phyloP scores from a whole-genome alignment of 83 land plant species.

The Isoetes engelmannii region DNA sequence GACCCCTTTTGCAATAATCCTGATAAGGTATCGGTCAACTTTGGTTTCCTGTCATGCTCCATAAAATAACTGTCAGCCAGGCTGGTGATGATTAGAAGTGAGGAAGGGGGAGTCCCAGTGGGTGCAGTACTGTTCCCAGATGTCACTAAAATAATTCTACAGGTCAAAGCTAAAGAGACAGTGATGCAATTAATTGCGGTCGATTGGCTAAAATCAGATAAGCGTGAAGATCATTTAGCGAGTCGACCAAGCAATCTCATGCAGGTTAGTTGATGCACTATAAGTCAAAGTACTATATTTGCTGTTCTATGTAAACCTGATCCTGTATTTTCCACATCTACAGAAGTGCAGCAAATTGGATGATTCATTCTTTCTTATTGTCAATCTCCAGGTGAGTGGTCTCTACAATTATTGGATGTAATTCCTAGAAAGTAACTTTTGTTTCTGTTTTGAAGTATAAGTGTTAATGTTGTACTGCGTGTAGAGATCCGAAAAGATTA shows the following conservation, averaged over 20 bases:
- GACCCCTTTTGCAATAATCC: too few relatives aligned
- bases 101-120: too few relatives aligned
- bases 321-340: slow-evolving; percentile 12
- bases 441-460: neutral
- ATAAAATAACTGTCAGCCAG: too few relatives aligned
- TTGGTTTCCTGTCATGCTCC: too few relatives aligned
- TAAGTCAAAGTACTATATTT: neutral
- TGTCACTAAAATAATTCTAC: neutral
- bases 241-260: slow-evolving; percentile 56
- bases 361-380: slow-evolving; percentile 65
- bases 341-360: slow-evolving; percentile 54
- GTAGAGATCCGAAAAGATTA: too few relatives aligned
- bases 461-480: neutral
- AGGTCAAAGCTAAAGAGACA: slow-evolving; percentile 74
- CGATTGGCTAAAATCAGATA: slow-evolving; percentile 77
- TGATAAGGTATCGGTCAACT: too few relatives aligned
- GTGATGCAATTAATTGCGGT: slow-evolving; percentile 83
- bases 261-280: slow-evolving; percentile 41
- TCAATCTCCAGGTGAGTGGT: slow-evolving; percentile 66
- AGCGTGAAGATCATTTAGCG: slow-evolving; percentile 81
- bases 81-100: too few relatives aligned
- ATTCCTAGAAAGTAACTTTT: neutral
- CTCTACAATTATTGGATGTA: neutral
- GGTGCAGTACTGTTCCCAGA: too few relatives aligned
- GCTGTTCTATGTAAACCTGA: neutral